Evolutionary conservation across 2,329 filamentous ascomycete species (phyloP).

Genomic region (Colletotrichum melonis): DNA sequence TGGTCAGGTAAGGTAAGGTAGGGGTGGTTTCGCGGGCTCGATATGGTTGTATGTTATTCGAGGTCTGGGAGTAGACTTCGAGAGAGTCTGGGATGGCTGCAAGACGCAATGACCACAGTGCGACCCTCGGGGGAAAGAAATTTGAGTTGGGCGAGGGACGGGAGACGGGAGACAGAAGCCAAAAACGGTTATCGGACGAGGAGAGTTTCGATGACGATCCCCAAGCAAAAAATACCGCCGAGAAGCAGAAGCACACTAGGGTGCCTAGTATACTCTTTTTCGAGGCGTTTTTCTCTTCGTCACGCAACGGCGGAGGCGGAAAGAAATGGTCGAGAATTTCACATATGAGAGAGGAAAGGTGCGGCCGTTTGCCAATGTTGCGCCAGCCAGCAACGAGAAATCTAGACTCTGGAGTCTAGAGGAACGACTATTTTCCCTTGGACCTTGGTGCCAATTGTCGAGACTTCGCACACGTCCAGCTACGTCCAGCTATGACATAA

Average conservation of each 20-base stretch:
- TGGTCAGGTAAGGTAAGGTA: not conserved
- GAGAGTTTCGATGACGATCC: constrained; percentile 22
- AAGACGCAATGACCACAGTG: constrained; percentile 15
- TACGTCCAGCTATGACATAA: constrained; percentile 31
- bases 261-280: not conserved
- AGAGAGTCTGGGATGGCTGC: not conserved
- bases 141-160: constrained; percentile 17
- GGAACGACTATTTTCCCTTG: not conserved
- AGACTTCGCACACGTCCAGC: not conserved
- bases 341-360: constrained; percentile 15
- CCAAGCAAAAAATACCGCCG: not conserved
- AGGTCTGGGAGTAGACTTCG: not conserved
- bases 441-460: not conserved
- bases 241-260: not conserved
- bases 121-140: not conserved
- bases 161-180: constrained; percentile 14
- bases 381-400: not conserved
- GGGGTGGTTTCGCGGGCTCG: not conserved
- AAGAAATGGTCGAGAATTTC: not conserved
- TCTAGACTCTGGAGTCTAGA: not conserved
- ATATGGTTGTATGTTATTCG: constrained; percentile 14
- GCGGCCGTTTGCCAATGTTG: not conserved
- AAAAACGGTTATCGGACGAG: constrained; percentile 24
- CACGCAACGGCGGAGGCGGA: not conserved
- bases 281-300: not conserved